Evolutionary conservation across 441 rosid species (phyloP), one percentile per base, ranked within the genome.

Genomic region (Erodium trifolium): DNA sequence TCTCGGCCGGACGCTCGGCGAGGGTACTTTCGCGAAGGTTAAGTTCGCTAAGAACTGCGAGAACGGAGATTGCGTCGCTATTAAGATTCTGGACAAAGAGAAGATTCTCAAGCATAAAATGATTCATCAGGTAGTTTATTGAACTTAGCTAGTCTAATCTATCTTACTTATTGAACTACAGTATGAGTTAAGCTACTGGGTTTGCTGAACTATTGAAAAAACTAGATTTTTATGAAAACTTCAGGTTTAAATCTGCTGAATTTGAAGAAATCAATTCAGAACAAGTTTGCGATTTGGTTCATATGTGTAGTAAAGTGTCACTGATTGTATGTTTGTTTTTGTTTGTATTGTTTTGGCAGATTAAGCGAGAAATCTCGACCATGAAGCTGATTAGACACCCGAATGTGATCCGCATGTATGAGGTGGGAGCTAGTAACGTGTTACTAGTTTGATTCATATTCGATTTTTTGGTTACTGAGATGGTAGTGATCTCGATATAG

Each of bases 1-100:
- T 81, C 76, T 92, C 0, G 99, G 99, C 68, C 83, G 88, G 83
- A 92, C 97, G 17, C 79, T 94, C 11, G 99, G 99, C 0, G 97
- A 90, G 80, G 99, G 99, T 47, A 87, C 94, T 27, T 94, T 90
- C 43, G 99, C 99, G 3, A 94, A 94, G 85, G 98, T 94, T 67
- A 94, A 94, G 84, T 90, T 88, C 74, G 98, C 98, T 1, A 83
- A 83, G 78, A 90, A 88, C 63, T 49, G 70, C 3, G 92, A 83
- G 74, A 92, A 86, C 0, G 89, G 85, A 5, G 97, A 92, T 16
- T 70, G 82, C 66, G 97, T 94, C 0, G 99, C 99, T 2, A 86
- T 94, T 68, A 94, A 94, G 78, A 86, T 94, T 69, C 91, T 94
- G 1, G 94, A 94, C 51, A 94, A 94, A 75, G 97, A 94, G 69